Conservation (phyloP, 2,329 filamentous ascomycete genomes). For the Biscogniauxia sp. region DNA sequence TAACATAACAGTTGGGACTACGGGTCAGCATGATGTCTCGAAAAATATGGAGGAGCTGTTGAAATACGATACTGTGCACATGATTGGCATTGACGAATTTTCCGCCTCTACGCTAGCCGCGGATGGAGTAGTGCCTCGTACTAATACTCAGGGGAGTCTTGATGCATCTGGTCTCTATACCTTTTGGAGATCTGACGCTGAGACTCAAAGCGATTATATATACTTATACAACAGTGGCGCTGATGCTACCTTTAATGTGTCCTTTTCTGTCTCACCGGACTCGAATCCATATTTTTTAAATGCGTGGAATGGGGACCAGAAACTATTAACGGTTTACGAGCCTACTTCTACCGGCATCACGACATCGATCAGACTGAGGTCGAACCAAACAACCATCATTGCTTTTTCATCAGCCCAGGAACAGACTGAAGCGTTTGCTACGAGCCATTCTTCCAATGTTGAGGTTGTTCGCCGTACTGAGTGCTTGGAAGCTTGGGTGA, state of each 20-base stretch:
- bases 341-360: background rate
- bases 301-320: slow-evolving; percentile 3
- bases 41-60: slow-evolving; percentile 5
- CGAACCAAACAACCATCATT: slow-evolving; percentile 4
- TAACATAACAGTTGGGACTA: slow-evolving; percentile 4
- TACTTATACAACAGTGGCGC: slow-evolving; percentile 9
- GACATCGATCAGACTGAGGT: background rate
- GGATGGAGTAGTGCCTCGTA: slow-evolving; percentile 4
- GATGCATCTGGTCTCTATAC: slow-evolving; percentile 4
- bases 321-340: too few relatives aligned
- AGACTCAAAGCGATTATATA: slow-evolving; percentile 1
- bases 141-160: background rate
- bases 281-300: background rate
- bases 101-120: background rate
- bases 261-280: background rate
- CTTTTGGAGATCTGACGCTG: slow-evolving; percentile 5
- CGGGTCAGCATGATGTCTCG: slow-evolving; percentile 4
- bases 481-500: background rate
- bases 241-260: slow-evolving; percentile 1
- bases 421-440: background rate
- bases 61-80: slow-evolving; percentile 1
- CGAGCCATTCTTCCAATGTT: background rate
- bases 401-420: background rate
- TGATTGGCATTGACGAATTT: slow-evolving; percentile 1
- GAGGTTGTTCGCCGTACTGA: too few relatives aligned